Evolutionary conservation across 2,329 filamentous ascomycete genomes (phyloP).

Genomic region (Didymosphaeria variabile): DNA sequence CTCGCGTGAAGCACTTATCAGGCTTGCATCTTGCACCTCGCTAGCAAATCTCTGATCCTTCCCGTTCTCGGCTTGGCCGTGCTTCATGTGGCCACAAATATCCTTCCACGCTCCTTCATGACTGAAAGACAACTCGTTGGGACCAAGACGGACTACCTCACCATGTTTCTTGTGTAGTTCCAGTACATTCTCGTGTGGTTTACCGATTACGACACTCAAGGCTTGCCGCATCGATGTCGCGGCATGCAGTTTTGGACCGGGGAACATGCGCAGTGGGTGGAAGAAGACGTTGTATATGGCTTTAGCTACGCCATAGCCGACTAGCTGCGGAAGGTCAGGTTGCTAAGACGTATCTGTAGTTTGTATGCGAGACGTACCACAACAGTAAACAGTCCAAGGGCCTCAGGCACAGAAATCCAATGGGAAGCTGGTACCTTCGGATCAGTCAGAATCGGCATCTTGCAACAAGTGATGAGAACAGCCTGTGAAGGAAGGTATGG

Average conservation of each 20-base stretch:
- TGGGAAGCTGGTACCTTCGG: too few species aligned
- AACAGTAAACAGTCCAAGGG: too few species aligned
- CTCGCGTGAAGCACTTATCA: too few species aligned
- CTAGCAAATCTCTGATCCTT: too few species aligned
- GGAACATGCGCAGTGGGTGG: constrained; percentile 34
- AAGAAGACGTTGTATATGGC: constrained; percentile 18
- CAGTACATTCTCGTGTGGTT: constrained; percentile 19
- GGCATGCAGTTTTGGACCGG: constrained; percentile 28
- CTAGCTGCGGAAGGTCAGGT: too few species aligned
- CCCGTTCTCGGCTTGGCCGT: constrained; percentile 28
- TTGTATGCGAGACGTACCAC: too few species aligned
- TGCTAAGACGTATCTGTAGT: too few species aligned
- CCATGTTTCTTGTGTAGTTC: constrained; percentile 20
- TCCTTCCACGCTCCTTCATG: constrained; percentile 21
- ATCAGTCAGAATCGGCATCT: too few species aligned
- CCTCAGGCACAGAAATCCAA: too few species aligned
- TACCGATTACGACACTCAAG: constrained; percentile 20
- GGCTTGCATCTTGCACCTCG: constrained; percentile 20
- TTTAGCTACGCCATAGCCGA: too few species aligned
- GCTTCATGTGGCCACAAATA: constrained; percentile 24
- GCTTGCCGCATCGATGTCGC: constrained; percentile 20
- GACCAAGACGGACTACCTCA: constrained; percentile 19
- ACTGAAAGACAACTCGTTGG: constrained; percentile 22
- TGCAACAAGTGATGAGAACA: too few species aligned
- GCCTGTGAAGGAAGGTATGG: too few species aligned